phyloP scores from a whole-genome alignment of 805 yeast genomes.

The Komagataella mondaviorum region DNA sequence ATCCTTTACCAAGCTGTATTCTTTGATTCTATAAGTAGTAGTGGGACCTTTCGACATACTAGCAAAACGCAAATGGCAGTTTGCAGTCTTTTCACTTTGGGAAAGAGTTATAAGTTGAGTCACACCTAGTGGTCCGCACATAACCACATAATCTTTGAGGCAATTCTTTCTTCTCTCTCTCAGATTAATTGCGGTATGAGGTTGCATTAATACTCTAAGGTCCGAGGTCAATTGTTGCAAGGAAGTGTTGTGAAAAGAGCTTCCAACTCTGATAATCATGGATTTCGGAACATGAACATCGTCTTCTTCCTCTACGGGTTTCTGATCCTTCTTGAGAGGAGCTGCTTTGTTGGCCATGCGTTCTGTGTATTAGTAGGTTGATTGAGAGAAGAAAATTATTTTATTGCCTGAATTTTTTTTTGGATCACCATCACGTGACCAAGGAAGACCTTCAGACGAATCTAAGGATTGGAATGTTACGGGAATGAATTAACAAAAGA shows the following conservation, averaged over 20 bases:
- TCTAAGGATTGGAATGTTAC: background rate
- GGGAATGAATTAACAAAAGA: background rate
- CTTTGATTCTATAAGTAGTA: slow-evolving; percentile 62
- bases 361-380: background rate
- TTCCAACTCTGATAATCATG: slow-evolving; percentile 84
- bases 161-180: slow-evolving; percentile 80
- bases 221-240: slow-evolving; percentile 77
- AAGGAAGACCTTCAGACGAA: background rate
- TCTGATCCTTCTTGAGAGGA: slow-evolving; percentile 59
- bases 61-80: slow-evolving; percentile 70
- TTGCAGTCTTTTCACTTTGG: slow-evolving; percentile 66
- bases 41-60: slow-evolving; percentile 94
- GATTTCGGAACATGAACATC: slow-evolving; percentile 74
- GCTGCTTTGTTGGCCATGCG: background rate
- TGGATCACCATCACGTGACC: background rate
- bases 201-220: slow-evolving; percentile 85
- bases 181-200: slow-evolving; percentile 85
- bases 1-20: slow-evolving; percentile 75
- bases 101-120: slow-evolving; percentile 79
- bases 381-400: background rate
- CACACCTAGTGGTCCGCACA: slow-evolving; percentile 96
- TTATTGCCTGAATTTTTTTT: background rate
- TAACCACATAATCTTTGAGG: slow-evolving; percentile 87
- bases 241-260: slow-evolving; percentile 62
- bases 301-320: slow-evolving; percentile 46